Conservation (phyloP, 495 filamentous ascomycete species). For the Hypoxylon cercidicola region DNA sequence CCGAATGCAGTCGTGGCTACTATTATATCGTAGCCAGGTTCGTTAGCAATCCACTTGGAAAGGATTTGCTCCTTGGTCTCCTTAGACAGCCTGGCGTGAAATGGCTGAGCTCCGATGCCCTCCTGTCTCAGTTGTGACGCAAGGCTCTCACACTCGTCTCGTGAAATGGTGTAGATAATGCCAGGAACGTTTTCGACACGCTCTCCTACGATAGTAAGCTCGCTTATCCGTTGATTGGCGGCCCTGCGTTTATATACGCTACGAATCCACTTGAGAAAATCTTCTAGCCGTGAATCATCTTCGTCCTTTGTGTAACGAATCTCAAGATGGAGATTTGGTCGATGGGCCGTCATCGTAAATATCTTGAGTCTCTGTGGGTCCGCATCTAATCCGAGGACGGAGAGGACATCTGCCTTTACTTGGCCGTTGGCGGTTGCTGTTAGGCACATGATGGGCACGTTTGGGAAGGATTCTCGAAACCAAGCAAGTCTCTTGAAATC, state of each 20-base stretch:
- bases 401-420: slow-evolving; percentile 83
- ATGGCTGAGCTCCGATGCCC: slow-evolving; percentile 74
- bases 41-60: slow-evolving; percentile 78
- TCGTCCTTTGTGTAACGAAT: slow-evolving; percentile 85
- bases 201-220: slow-evolving; percentile 61
- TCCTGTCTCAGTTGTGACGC: slow-evolving; percentile 69
- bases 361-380: slow-evolving; percentile 65
- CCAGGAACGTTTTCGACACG: slow-evolving; percentile 75
- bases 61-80: slow-evolving; percentile 72
- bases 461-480: slow-evolving; percentile 82
- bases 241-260: slow-evolving; percentile 72
- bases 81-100: slow-evolving; percentile 72
- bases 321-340: slow-evolving; percentile 92
- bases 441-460: slow-evolving; percentile 88
- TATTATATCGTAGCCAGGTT: slow-evolving; percentile 83
- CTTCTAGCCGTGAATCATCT: slow-evolving; percentile 72
- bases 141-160: slow-evolving; percentile 79
- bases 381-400: slow-evolving; percentile 72
- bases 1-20: slow-evolving; percentile 96
- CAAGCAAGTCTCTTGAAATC: slow-evolving; percentile 89
- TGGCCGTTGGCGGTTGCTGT: slow-evolving; percentile 88
- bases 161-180: slow-evolving; percentile 88
- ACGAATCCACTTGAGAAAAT: slow-evolving; percentile 79
- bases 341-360: slow-evolving; percentile 82
- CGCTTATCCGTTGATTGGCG: slow-evolving; percentile 55